These are phyloP conservation scores for Phlebiopsis flavidoalba DNA, from an alignment of 768 basidiomycete species.

Conservation along the genomic window DNA sequence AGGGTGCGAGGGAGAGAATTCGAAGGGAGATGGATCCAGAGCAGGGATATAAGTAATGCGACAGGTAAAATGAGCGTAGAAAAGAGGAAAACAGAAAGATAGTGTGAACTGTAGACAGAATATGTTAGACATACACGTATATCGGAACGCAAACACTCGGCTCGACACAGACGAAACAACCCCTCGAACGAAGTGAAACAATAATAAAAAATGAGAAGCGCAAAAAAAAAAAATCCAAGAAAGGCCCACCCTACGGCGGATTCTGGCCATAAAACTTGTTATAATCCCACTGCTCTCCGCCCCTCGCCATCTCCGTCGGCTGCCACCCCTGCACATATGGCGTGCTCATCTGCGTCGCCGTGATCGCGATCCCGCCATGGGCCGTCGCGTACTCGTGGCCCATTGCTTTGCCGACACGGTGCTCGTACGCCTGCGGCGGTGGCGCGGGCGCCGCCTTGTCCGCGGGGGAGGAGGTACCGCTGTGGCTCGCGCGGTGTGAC, in stretches of 20 bases:
- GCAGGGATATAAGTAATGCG: no score
- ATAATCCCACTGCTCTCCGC: conserved; percentile 4
- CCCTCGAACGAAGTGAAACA: not conserved
- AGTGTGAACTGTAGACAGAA: not conserved
- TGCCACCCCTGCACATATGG: conserved; percentile 12
- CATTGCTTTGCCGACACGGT: conserved; percentile 8
- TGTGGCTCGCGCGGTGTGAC: conserved; percentile 3
- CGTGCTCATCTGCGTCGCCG: conserved; percentile 11
- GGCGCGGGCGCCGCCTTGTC: conserved; percentile 5
- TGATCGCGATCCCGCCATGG: conserved; percentile 8
- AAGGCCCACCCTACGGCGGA: not conserved
- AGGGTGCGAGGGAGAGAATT: no score
- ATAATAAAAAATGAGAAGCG: not conserved
- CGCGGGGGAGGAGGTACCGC: conserved; percentile 4
- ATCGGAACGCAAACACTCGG: not conserved
- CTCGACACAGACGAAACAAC: not conserved
- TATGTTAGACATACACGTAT: not conserved
- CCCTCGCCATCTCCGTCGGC: conserved; percentile 3
- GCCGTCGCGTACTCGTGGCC: conserved; percentile 10
- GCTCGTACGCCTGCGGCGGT: not conserved
- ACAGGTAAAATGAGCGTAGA: no score
- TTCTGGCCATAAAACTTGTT: conserved; percentile 8
- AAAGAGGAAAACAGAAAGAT: not conserved
- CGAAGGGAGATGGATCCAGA: no score
- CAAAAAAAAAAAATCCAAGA: not conserved